Evolutionary conservation across 352 stramenopile genomes (phyloP).

Genomic region (Globisporangium lucens): DNA sequence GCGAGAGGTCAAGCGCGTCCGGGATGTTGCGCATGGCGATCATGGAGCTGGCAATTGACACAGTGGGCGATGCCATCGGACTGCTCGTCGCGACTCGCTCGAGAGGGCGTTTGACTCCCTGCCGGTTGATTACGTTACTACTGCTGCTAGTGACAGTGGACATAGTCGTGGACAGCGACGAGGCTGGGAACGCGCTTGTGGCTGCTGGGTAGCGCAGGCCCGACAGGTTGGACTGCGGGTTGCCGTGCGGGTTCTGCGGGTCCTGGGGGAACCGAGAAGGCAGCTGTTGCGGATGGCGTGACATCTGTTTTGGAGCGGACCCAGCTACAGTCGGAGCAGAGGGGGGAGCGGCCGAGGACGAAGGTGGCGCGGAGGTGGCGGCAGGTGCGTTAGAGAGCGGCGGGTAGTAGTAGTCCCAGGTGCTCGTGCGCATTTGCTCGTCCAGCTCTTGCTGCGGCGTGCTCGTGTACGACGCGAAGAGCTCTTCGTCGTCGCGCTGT

Average conservation of each 20-base stretch:
- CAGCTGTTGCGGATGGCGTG: conserved; percentile 15
- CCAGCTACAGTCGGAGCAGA: conserved; percentile 1
- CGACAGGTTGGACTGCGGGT: conserved; percentile 6
- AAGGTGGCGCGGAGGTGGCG: neutral
- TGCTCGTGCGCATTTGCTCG: conserved; percentile 19
- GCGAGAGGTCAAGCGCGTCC: conserved; percentile 14
- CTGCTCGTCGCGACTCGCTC: conserved; percentile 21
- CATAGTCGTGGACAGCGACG: conserved; percentile 12
- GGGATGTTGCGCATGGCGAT: conserved; percentile 52
- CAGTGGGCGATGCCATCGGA: conserved; percentile 40
- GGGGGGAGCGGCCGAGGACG: neutral
- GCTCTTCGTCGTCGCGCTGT: conserved; percentile 41
- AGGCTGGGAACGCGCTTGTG: conserved; percentile 17
- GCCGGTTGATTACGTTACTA: conserved; percentile 4
- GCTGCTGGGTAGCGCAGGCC: conserved; percentile 8
- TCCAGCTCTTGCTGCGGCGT: conserved; percentile 32
- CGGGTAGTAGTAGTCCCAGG: conserved; percentile 50
- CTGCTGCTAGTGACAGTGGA: conserved; percentile 9
- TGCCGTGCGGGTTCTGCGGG: neutral
- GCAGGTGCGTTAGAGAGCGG: conserved; percentile 8
- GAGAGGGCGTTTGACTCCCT: conserved; percentile 47
- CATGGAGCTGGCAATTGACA: conserved; percentile 63
- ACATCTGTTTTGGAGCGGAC: conserved; percentile 10
- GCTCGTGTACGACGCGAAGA: conserved; percentile 45
- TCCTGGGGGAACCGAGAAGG: conserved; percentile 19